phyloP scores from a whole-genome alignment of 164 flowering plant species.

The Paratinospora sagittata region DNA sequence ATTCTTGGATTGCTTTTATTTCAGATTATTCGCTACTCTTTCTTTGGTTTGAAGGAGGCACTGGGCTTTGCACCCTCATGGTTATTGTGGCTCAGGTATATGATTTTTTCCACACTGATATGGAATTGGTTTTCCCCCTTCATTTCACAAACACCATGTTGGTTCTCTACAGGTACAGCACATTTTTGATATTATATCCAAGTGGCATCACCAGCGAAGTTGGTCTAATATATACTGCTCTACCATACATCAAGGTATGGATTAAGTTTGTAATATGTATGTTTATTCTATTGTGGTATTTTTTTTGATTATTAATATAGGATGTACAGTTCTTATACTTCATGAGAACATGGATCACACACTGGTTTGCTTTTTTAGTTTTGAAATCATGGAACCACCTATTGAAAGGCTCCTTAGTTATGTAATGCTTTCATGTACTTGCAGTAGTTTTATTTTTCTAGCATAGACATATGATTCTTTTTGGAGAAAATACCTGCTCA shows the following conservation, averaged over 20 bases:
- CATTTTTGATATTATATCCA: conserved; percentile 75
- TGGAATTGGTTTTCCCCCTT: neutral
- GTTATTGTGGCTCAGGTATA: conserved; percentile 92
- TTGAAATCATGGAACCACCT: too few species aligned
- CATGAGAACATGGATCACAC: too few species aligned
- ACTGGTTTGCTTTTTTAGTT: too few species aligned
- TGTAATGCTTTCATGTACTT: neutral
- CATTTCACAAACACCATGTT: conserved; percentile 12
- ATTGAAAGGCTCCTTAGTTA: too few species aligned
- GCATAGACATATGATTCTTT: neutral
- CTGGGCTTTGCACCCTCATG: conserved; percentile 84
- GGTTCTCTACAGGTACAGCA: conserved; percentile 72
- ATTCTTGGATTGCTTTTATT: conserved; percentile 10
- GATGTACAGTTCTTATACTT: too few species aligned
- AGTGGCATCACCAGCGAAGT: conserved; percentile 87
- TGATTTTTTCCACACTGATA: neutral
- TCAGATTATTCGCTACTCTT: conserved; percentile 80
- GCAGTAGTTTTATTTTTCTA: neutral
- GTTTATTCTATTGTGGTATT: neutral
- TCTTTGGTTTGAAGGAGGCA: conserved; percentile 85
- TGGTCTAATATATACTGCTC: conserved; percentile 68
- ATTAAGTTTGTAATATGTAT: neutral
- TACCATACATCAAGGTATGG: conserved; percentile 75
- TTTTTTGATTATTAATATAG: too few species aligned
- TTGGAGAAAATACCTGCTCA: too few species aligned